Conservation (phyloP, 2,329 filamentous ascomycete genomes). For the Colletotrichum sp. region DNA sequence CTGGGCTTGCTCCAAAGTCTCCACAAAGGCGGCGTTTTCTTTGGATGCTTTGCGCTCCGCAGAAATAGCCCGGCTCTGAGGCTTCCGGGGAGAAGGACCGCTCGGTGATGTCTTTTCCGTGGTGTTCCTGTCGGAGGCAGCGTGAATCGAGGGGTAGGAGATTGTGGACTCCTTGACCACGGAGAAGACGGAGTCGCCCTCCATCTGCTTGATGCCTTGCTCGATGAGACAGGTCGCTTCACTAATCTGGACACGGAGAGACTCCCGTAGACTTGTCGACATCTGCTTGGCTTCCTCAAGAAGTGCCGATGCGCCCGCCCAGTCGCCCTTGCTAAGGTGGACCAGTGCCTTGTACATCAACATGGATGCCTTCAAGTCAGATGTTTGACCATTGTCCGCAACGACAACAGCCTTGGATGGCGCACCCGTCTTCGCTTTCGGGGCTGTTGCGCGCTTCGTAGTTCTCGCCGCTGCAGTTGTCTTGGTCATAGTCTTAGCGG, state of each 20-base stretch:
- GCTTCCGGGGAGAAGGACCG: slow-evolving; percentile 39
- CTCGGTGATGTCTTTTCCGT: slow-evolving; percentile 38
- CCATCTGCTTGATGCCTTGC: slow-evolving; percentile 74
- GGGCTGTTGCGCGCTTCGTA: slow-evolving; percentile 16
- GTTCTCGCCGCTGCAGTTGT: slow-evolving; percentile 11
- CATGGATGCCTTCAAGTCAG: slow-evolving; percentile 42
- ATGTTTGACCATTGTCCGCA: neutral
- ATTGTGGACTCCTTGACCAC: slow-evolving; percentile 92
- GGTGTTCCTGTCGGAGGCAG: slow-evolving; percentile 41
- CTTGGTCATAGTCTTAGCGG: neutral
- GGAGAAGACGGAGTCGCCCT: slow-evolving; percentile 83
- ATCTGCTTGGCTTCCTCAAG: slow-evolving; percentile 56
- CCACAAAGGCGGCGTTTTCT: slow-evolving; percentile 49
- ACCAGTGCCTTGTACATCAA: slow-evolving; percentile 48
- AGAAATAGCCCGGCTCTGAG: slow-evolving; percentile 3
- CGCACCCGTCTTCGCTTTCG: slow-evolving; percentile 28
- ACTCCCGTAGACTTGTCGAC: slow-evolving; percentile 42
- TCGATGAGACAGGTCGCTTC: slow-evolving; percentile 72
- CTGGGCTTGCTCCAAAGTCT: slow-evolving; percentile 68
- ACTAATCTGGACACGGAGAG: slow-evolving; percentile 60
- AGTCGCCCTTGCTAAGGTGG: slow-evolving; percentile 57
- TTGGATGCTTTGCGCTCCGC: slow-evolving; percentile 31
- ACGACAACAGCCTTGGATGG: slow-evolving; percentile 15
- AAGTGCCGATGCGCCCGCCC: slow-evolving; percentile 60
- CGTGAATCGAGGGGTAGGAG: slow-evolving; percentile 75